Evolutionary conservation across 805 yeast species (phyloP), one percentile per base, ranked within the genome.

Genomic region (Yamadazyma akitaensis): DNA sequence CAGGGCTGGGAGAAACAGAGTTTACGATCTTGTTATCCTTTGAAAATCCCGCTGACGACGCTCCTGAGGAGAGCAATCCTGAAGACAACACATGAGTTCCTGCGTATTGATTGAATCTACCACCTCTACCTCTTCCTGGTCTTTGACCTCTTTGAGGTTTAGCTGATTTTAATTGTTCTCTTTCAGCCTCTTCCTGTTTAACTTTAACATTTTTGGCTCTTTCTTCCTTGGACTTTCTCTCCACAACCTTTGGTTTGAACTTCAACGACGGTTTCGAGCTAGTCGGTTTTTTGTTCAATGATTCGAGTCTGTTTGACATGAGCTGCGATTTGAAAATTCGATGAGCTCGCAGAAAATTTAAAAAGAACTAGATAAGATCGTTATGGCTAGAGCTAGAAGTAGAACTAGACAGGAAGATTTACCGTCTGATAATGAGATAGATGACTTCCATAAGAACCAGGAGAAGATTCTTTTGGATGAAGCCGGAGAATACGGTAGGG

Each of bases 181-280:
- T 55, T n/a, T 30, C 36, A 56, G 49, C 51, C 47, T 55, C 55
- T 46, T 68, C 73, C 21, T 54, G 69, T 49, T 75, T 67, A 53
- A 72, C 76, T 41, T 55, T 56, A 6, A 54, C 59, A 0, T 90
- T 91, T 24, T 86, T 82, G 18, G 82, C 96, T 62, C 96, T 73
- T 55, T 89, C 96, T 55, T 87, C 91, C 55, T 88, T 84, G 10
- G 89, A 70, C 61, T 88, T 81, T 65, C 97, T 74, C 0, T 90
- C 90, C 37, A 91, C 96, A 2, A 76, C 84, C 63, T 91, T 91
- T 2, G 97, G 97, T 63, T 83, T 82, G 67, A 91, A 91, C 63
- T 85, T 84, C 50, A 85, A 67, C 2, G 80, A 72, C 7, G 87
- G 78, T 55, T 80, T 79, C 2, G 67, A 31, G 26, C 32, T 54